Evolutionary conservation across 1,284 basidiomycete species (phyloP).

Genomic region (Agroathelia rolfsii): DNA sequence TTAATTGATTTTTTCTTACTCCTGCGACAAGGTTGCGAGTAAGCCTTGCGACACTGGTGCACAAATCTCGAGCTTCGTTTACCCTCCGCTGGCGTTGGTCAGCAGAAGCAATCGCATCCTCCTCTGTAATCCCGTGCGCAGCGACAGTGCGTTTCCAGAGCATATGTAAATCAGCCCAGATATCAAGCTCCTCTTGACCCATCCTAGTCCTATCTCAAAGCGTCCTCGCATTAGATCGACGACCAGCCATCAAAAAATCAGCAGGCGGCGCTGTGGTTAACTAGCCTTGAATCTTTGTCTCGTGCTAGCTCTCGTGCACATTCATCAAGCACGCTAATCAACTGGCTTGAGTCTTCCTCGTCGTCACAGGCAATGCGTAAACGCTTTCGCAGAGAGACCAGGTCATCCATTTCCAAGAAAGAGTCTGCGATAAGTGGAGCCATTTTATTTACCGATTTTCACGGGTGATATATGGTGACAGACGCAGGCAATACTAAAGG

Average conservation of each 20-base stretch:
- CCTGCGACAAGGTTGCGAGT: constrained; percentile 70
- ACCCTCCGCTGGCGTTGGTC: constrained; percentile 22
- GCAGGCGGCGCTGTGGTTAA: background rate
- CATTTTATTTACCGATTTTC: no score
- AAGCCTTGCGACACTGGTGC: constrained; percentile 51
- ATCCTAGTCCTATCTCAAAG: constrained; percentile 28
- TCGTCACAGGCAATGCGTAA: background rate
- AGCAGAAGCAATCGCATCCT: constrained; percentile 32
- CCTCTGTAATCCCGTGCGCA: constrained; percentile 35
- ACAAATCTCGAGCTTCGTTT: constrained; percentile 25
- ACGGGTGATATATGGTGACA: no score
- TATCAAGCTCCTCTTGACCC: constrained; percentile 31
- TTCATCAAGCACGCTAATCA: constrained; percentile 31
- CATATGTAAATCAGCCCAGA: constrained; percentile 45
- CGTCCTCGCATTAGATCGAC: background rate
- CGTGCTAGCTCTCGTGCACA: constrained; percentile 36
- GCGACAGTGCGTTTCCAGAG: constrained; percentile 43
- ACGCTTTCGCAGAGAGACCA: constrained; percentile 1
- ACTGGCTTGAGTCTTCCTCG: constrained; percentile 8
- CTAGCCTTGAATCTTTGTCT: constrained; percentile 34
- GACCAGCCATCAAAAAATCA: background rate
- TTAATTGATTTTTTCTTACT: constrained; percentile 51
- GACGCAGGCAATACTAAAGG: no score
- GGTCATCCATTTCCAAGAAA: no score
- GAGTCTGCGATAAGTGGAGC: no score